Conservation (phyloP, 352 stramenopile species). For the Peronospora destructor region DNA sequence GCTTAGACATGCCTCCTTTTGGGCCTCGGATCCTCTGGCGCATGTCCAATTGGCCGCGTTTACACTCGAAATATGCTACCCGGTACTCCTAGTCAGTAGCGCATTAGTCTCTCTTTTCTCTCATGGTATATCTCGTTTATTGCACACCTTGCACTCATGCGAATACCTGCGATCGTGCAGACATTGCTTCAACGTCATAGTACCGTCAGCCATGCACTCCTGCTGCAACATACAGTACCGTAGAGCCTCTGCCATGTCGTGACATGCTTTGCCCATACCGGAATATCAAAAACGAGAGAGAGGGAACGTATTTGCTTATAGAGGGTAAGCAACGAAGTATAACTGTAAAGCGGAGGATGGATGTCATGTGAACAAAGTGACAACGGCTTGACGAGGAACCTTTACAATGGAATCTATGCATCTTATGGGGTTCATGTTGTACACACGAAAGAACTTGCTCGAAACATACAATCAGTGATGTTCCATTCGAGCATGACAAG, state of each 20-base stretch:
- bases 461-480: conserved; percentile 63
- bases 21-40: conserved; percentile 70
- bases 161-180: conserved; percentile 56
- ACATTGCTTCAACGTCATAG: conserved; percentile 68
- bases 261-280: conserved; percentile 75
- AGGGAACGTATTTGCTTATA: no score
- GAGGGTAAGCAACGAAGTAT: conserved; percentile 26
- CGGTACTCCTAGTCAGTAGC: conserved; percentile 47
- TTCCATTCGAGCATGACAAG: conserved; percentile 41
- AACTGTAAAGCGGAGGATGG: no score
- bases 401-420: no score
- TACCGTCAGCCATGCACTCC: conserved; percentile 74
- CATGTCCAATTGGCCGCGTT: conserved; percentile 79
- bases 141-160: conserved; percentile 59
- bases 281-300: no score
- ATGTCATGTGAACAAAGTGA: no score
- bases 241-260: conserved; percentile 72
- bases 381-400: no score
- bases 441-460: conserved; percentile 84
- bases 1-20: conserved; percentile 63
- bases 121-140: neutral
- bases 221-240: conserved; percentile 74
- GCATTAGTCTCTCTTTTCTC: conserved; percentile 3
- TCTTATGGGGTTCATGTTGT: conserved; percentile 71
- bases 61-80: conserved; percentile 82